Base-by-base conservation (phyloP, 164 flowering plant genomes). In the Echeveria elegans region DNA sequence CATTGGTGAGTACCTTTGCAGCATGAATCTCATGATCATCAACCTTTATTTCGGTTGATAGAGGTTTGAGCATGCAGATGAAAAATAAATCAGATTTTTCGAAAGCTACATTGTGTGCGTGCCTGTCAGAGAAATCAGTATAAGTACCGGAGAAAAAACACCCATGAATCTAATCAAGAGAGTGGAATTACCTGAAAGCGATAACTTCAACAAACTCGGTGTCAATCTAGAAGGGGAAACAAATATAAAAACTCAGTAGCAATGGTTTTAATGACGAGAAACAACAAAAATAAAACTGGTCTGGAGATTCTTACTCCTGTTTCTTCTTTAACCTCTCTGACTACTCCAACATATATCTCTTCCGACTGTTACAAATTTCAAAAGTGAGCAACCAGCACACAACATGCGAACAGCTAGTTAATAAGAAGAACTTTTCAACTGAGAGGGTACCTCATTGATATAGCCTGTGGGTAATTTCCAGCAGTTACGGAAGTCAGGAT, bases 401-500 rank as follows among this genome's bases (percentile, higher is more conserved):
- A 30, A 24, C 26, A 26, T 26, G 16, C 16, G 15, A 24, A 12
- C 12, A 52, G 29, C 4, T 29, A 23, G 26, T 21, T 23, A 48
- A 5, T 14, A 4, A 15, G 19, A 19, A 2, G 34, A 31, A 30
- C 5, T 61, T 30, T 26, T 12, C n/a, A 36, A 63, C 19, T 28
- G 58, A 4, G 11, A 48, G 10, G 56, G 6, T 78, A 86, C 96
- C 95, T 86, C 92, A 48, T 52, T 79, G 75, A 92, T 86, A 72
- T 81, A 92, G 41, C 98, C 96, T 32, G 98, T 90, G 8, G 98
- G 98, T 68, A 90, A 64, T 75, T 92, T 90, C 98, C 98, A 92
- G 26, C 80, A 77, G 37, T 82, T 87, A 24, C 5, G 72, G 60
- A 66, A 73, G 14, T 79, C 69, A 26, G 90, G 86, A 71, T 83